Base-by-base conservation (phyloP, 352 stramenopile species). In the Thalassiosira exigua region DNA sequence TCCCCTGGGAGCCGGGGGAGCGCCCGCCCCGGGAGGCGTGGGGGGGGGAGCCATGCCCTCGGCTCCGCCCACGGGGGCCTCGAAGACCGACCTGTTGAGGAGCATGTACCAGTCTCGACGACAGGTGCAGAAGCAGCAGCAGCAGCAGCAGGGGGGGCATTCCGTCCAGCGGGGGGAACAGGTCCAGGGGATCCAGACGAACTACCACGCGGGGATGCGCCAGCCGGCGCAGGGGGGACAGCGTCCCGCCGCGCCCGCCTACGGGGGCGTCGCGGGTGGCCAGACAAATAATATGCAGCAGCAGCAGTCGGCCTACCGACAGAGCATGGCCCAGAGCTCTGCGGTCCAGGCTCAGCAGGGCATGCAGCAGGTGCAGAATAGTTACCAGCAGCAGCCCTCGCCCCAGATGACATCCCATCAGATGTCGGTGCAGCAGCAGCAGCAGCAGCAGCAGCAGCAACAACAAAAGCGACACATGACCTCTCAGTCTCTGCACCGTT, bases 1-100 rank as follows among this genome's bases (percentile, higher is more conserved):
- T 79, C 77, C 77, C 7, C 50, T 81, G 9, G 64, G 69, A 27
- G 21, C 52, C 17, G 62, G 62, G 2, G 75, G 29, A 30, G 68
- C 21, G n/a, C 7, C 24, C 22, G 33, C 52, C 14, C 36, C 36
- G 4, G 36, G 27, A 2, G 36, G 24, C 30, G 51, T 21, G 21
- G 62, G 19, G 7, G 62, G 27, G 41, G 12, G 41, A 30, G 33
- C n/a, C 2, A 14, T 24, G 11, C 29, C 62, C 26, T 29, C 27
- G 33, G 54, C 56, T 30, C 7, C 36, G 36, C 36, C 36, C 36
- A 14, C 36, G 7, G 36, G 36, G 7, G 7, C 7, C 7, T 44
- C 36, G 7, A 62, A 62, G 54, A 62, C 33, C 14, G 54, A 62
- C 29, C 44, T 62, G 29, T 24, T 62, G 12, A 30, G 54, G 29